Conservation (phyloP, 345 rosid species). For the Xanthoceras sorbifolium region DNA sequence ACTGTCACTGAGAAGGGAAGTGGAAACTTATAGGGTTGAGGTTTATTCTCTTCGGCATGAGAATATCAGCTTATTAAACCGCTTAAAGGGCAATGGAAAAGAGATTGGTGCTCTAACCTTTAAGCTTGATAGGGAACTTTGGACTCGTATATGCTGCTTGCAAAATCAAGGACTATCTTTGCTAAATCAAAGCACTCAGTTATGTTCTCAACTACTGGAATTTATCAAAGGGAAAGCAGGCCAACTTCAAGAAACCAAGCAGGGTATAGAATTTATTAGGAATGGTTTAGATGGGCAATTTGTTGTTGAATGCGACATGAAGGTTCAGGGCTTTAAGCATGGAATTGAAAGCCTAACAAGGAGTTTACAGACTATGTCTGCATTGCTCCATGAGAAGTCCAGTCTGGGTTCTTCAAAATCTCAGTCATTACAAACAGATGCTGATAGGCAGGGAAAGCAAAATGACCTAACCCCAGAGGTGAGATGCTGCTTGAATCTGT, state of each 20-base stretch:
- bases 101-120: conserved; percentile 53
- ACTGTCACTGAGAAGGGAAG: conserved; percentile 72
- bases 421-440: conserved; percentile 28
- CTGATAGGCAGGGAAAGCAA: conserved; percentile 30
- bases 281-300: conserved; percentile 65
- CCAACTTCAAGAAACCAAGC: conserved; percentile 50
- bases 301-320: conserved; percentile 71
- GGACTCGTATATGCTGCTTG: conserved; percentile 59
- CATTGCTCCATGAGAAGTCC: conserved; percentile 67
- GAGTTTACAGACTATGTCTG: conserved; percentile 72
- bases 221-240: conserved; percentile 55
- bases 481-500: conserved; percentile 25
- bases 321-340: conserved; percentile 67
- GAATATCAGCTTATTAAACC: conserved; percentile 73
- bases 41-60: conserved; percentile 81
- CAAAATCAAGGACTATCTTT: conserved; percentile 77
- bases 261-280: conserved; percentile 32
- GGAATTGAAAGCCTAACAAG: conserved; percentile 67
- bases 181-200: conserved; percentile 59
- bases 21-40: conserved; percentile 64
- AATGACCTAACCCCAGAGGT: conserved; percentile 61
- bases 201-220: conserved; percentile 66
- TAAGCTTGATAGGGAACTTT: conserved; percentile 75
- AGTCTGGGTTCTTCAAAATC: conserved; percentile 43
- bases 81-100: conserved; percentile 63